Conservation (phyloP, 176 grass and related monocot genomes). For the Stipa capillata region DNA sequence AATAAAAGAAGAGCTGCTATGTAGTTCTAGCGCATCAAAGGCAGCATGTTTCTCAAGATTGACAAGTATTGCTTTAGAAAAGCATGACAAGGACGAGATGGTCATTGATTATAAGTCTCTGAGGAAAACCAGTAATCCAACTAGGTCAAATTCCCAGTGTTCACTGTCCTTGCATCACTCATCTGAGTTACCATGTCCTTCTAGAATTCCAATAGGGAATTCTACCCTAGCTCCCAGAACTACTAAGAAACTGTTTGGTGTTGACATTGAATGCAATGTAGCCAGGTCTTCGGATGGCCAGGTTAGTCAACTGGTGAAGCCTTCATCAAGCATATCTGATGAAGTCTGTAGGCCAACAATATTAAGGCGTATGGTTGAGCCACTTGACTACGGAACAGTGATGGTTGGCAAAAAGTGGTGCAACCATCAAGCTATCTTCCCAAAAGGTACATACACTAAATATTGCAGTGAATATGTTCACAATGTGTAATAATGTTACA, state of each 20-base stretch:
- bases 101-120: not conserved
- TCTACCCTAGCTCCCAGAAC: constrained; percentile 6
- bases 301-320: constrained; percentile 26
- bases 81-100: constrained; percentile 8
- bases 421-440: constrained; percentile 64
- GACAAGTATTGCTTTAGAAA: not conserved
- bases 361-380: constrained; percentile 28
- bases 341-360: not conserved
- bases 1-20: constrained; percentile 22
- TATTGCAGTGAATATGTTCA: not conserved
- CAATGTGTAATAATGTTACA: constrained; percentile 3
- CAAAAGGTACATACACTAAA: constrained; percentile 53
- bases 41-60: constrained; percentile 19
- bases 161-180: constrained; percentile 32
- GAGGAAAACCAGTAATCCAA: constrained; percentile 8
- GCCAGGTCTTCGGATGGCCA: constrained; percentile 15
- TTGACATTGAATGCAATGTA: constrained; percentile 36
- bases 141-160: constrained; percentile 20
- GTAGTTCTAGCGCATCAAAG: constrained; percentile 3
- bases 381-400: constrained; percentile 48
- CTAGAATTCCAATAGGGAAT: constrained; percentile 1
- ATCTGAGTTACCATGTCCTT: constrained; percentile 22
- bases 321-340: constrained; percentile 28
- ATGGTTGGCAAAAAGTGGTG: constrained; percentile 64
- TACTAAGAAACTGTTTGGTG: constrained; percentile 41